phyloP scores from a whole-genome alignment of 345 rosid species.

The Eucalyptus dawsonii region DNA sequence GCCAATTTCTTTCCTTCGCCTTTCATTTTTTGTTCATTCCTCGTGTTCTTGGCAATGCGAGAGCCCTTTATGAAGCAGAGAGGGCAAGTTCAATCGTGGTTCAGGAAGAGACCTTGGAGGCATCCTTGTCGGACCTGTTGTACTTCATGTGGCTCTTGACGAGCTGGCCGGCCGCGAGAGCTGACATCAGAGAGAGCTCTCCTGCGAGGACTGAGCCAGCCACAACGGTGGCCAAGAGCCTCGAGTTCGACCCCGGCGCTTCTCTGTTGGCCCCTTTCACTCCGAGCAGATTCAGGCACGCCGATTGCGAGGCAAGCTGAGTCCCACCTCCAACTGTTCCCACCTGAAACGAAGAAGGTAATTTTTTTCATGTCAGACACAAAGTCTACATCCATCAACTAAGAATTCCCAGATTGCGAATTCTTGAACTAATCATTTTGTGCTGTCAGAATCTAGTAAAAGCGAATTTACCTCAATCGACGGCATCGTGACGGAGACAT shows the following conservation, averaged over 20 bases:
- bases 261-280: conserved; percentile 37
- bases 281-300: conserved; percentile 39
- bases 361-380: neutral
- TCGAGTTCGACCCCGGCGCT: conserved; percentile 25
- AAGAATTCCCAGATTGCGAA: neutral
- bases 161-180: conserved; percentile 24
- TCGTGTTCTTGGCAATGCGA: neutral
- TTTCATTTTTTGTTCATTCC: neutral
- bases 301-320: conserved; percentile 39
- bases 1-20: neutral
- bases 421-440: neutral
- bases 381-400: neutral
- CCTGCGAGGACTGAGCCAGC: conserved; percentile 47
- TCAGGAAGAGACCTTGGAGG: neutral
- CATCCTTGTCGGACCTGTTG: conserved; percentile 15
- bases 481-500: conserved; percentile 30
- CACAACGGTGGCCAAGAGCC: conserved; percentile 28
- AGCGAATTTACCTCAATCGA: conserved; percentile 15
- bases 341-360: conserved; percentile 6
- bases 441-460: neutral
- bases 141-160: conserved; percentile 31
- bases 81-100: neutral
- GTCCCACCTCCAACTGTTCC: conserved; percentile 53
- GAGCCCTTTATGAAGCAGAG: neutral
- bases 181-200: conserved; percentile 44